phyloP scores from a whole-genome alignment of 116 monocot genomes.

The Papilionanthe hybrid region DNA sequence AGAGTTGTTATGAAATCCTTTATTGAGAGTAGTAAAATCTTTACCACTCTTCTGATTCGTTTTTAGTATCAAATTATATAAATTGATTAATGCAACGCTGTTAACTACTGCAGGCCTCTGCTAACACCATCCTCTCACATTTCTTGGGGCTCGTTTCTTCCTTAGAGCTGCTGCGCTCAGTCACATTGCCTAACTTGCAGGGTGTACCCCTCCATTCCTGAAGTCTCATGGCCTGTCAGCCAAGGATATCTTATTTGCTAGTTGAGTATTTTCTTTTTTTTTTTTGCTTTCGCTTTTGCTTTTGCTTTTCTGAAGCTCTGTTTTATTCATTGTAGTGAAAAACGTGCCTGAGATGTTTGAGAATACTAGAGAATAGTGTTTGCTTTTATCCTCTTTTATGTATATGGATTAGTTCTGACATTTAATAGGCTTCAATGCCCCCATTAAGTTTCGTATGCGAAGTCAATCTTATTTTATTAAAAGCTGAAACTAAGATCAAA shows the following conservation, averaged over 20 bases:
- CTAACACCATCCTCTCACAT: constrained; percentile 92
- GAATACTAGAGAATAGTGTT: no score
- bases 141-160: constrained; percentile 81
- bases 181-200: constrained; percentile 59
- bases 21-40: no score
- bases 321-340: neutral
- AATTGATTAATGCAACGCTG: neutral
- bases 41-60: neutral
- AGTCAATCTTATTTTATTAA: no score
- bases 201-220: constrained; percentile 40
- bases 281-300: no score
- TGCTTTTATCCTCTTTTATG: no score
- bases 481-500: no score
- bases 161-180: constrained; percentile 75
- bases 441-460: no score
- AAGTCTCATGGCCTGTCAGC: constrained; percentile 13
- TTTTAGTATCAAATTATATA: neutral
- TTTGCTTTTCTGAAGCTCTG: neutral
- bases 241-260: neutral
- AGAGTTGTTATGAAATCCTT: neutral
- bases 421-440: no score
- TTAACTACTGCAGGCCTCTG: constrained; percentile 61
- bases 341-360: neutral
- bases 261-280: neutral
- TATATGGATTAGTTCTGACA: no score